Conservation (phyloP, 306 rosid genomes). For the Benincasa hispida region DNA sequence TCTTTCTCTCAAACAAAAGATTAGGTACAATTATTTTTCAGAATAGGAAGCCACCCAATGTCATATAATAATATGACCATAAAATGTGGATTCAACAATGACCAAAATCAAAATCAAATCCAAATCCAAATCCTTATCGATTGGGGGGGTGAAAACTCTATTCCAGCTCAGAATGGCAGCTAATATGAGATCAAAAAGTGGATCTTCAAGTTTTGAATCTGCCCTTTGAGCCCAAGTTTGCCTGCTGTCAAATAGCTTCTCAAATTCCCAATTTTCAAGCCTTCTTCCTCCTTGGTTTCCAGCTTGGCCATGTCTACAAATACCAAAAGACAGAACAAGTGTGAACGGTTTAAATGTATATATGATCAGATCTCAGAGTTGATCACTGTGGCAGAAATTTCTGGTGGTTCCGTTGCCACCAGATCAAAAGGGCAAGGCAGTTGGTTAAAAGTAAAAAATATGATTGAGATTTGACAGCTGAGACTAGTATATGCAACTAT, state of each 20-base stretch:
- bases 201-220: not conserved
- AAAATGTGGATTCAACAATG: slow-evolving; percentile 3
- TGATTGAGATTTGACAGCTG: not conserved
- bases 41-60: slow-evolving; percentile 2
- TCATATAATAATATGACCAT: not conserved
- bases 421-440: not conserved
- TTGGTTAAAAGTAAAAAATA: not conserved
- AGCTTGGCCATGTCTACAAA: not conserved
- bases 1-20: not conserved
- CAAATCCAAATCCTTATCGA: not conserved
- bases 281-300: not conserved
- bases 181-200: not conserved
- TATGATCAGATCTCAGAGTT: not conserved
- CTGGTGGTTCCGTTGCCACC: not conserved
- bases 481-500: not conserved
- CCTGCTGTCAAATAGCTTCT: not conserved
- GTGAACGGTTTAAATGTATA: not conserved
- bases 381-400: not conserved
- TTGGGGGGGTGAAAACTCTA: not conserved
- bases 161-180: not conserved
- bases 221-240: not conserved
- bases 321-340: not conserved
- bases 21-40: slow-evolving; percentile 9
- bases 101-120: not conserved
- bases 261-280: not conserved